Base-by-base conservation (phyloP, 768 basidiomycete species). In the Panaeolus cyanescens region DNA sequence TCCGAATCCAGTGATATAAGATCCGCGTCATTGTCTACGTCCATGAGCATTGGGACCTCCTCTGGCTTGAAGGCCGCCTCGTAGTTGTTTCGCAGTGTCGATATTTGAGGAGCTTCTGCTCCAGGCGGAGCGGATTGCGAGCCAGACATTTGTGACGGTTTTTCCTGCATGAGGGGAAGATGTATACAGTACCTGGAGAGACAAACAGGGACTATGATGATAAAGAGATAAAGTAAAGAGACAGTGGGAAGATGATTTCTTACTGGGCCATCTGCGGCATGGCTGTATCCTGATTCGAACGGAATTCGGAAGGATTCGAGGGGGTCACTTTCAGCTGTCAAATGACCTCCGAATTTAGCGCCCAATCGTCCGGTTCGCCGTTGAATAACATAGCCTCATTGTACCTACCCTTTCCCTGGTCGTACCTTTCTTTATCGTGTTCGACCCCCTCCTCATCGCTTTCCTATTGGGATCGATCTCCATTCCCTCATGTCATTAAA, bases 271-370 rank as follows among this genome's bases (percentile, higher is more conserved):
- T 13, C 8, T 50, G 45, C 25, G 45, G 45, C 45, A 50, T 50
- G 45, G 45, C 45, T 50, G 45, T 50, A 28, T 28, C 45, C 40
- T 13, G 5, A 20, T 42, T 25, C 25, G 40, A 42, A 22, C 25
- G 20, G 40, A 42, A 39, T 17, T 39, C 17, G 17, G 37, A n/a
- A 39, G 19, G 17, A 7, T n/a, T 17, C 6, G 19, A 28, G 45
- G 42, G 45, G 45, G 45, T 50, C 25, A 28, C 25, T 28, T 50
- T 5, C 4, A 50, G 10, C 45, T 50, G 45, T 50, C 25, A 28
- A 28, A 12, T 50, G 45, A 50, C 45, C 45, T 50, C 22, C 25
- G 45, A 50, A 50, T 50, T 50, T 50, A 50, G 45, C 45, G 45
- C 45, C 45, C 45, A 50, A 50, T 20, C 39, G 19, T 42, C 39